A percentile compares a stretch with the other conserved stretches of the same genome.
phyloP scores from a whole-genome alignment of 805 yeast species.

The Candida bentonensis region DNA sequence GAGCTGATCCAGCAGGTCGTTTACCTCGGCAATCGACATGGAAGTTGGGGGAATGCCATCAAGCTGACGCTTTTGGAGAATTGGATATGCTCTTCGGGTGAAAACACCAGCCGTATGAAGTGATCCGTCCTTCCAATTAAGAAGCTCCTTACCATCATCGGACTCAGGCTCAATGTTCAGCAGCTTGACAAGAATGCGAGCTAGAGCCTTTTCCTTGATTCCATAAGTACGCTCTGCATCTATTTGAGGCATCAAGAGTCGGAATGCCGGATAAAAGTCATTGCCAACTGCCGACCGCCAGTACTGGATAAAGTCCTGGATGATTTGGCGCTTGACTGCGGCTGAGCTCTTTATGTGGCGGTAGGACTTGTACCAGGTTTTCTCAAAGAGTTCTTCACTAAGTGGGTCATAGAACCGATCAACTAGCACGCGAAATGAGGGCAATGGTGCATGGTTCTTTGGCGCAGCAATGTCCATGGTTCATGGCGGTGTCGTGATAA shows the following conservation, averaged over 20 bases:
- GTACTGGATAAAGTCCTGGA: constrained; percentile 28
- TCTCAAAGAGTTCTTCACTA: constrained; percentile 9
- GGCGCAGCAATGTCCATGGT: constrained; percentile 5
- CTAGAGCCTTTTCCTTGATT: constrained; percentile 50
- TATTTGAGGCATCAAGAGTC: constrained; percentile 44
- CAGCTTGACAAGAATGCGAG: constrained; percentile 31
- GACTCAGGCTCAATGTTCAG: constrained; percentile 47
- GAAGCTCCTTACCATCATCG: constrained; percentile 38
- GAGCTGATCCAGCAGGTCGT: constrained; percentile 31
- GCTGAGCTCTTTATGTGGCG: constrained; percentile 5
- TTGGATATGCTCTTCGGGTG: constrained; percentile 34
- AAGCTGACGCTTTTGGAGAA: constrained; percentile 35
- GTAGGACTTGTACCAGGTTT: constrained; percentile 6
- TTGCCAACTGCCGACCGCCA: constrained; percentile 46
- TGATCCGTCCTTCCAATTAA: constrained; percentile 33
- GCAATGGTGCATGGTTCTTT: constrained; percentile 8
- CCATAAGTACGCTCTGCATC: constrained; percentile 39
- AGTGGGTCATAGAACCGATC: neutral
- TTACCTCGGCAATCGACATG: constrained; percentile 31
- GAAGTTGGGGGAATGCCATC: constrained; percentile 24
- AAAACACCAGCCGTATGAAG: constrained; percentile 31
- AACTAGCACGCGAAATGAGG: constrained; percentile 9
- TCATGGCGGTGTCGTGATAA: too few relatives aligned
- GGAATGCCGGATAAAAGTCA: constrained; percentile 53
- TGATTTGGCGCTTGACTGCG: constrained; percentile 16